These are phyloP conservation scores for Boletellus emodensis DNA, from an alignment of 768 basidiomycete genomes.

Conservation along the genomic window DNA sequence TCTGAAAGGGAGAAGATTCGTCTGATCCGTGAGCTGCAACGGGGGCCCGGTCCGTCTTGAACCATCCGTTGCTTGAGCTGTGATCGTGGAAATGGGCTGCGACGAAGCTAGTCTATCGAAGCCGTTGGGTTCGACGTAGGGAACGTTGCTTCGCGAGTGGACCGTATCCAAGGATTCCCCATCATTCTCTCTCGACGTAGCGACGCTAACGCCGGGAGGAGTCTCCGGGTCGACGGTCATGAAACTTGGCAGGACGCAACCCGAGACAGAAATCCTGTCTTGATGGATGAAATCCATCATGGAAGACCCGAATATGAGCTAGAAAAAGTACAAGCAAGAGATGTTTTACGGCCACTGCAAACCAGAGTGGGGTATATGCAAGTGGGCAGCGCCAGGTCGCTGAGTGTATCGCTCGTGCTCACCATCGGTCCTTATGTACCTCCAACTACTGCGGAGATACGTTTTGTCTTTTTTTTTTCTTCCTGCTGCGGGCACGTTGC, in stretches of 20 bases:
- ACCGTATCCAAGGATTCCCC: not conserved
- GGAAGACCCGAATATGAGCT: not conserved
- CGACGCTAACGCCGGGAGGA: not conserved
- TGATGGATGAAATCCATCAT: constrained; percentile 1
- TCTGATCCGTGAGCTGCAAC: constrained; percentile 60
- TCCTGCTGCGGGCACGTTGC: constrained; percentile 1
- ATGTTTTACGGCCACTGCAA: not conserved
- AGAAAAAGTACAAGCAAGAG: not conserved
- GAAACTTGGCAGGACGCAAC: not conserved
- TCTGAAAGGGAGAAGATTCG: constrained; percentile 64
- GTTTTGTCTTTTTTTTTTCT: not conserved
- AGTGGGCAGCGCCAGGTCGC: not conserved
- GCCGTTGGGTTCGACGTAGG: not conserved
- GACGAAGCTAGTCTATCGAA: constrained; percentile 2
- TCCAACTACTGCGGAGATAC: not conserved
- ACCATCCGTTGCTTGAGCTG: not conserved
- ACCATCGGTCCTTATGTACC: constrained; percentile 12
- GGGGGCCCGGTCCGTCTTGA: not conserved
- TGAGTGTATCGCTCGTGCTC: not conserved
- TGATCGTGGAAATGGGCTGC: constrained; percentile 3
- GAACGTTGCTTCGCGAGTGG: not conserved
- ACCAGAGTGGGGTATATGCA: not conserved
- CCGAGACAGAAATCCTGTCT: not conserved
- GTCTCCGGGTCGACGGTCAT: not conserved
- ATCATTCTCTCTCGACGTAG: not conserved